These are phyloP conservation scores for Phanerochaete carnosa DNA, from an alignment of 768 basidiomycete genomes.

Conservation along the genomic window DNA sequence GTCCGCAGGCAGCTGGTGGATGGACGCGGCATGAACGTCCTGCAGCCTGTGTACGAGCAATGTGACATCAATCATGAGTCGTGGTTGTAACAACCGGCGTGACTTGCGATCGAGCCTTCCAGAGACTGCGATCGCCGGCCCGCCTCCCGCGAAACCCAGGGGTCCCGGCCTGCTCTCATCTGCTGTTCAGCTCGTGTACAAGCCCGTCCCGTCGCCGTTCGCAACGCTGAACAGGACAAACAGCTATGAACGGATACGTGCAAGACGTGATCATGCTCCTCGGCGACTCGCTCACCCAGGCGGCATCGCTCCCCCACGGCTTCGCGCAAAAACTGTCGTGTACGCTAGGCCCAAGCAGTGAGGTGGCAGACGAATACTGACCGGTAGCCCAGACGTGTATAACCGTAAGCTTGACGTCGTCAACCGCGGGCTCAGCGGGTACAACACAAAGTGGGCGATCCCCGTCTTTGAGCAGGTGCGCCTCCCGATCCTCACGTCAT, in stretches of 20 bases:
- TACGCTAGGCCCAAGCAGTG: constrained; percentile 31
- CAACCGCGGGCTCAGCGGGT: constrained; percentile 82
- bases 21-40: too few species aligned
- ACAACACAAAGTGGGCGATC: constrained; percentile 84
- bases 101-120: not conserved
- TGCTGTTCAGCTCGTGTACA: too few species aligned
- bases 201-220: too few species aligned
- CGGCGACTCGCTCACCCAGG: constrained; percentile 82
- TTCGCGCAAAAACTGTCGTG: constrained; percentile 68
- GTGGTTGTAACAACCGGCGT: not conserved
- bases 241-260: constrained; percentile 50
- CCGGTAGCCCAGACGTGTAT: constrained; percentile 57
- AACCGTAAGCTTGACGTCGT: constrained; percentile 79
- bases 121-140: not conserved
- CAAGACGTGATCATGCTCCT: constrained; percentile 73
- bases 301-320: constrained; percentile 55
- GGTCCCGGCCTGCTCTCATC: not conserved
- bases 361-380: not conserved
- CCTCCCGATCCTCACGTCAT: not conserved
- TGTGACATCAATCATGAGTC: not conserved
- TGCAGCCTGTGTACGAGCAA: not conserved
- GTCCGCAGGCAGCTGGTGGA: too few species aligned
- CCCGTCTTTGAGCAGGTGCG: constrained; percentile 74
- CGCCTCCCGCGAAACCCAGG: not conserved
- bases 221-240: not conserved